phyloP scores from a whole-genome alignment of 2,329 filamentous ascomycete species.

The Truncatella angustata region DNA sequence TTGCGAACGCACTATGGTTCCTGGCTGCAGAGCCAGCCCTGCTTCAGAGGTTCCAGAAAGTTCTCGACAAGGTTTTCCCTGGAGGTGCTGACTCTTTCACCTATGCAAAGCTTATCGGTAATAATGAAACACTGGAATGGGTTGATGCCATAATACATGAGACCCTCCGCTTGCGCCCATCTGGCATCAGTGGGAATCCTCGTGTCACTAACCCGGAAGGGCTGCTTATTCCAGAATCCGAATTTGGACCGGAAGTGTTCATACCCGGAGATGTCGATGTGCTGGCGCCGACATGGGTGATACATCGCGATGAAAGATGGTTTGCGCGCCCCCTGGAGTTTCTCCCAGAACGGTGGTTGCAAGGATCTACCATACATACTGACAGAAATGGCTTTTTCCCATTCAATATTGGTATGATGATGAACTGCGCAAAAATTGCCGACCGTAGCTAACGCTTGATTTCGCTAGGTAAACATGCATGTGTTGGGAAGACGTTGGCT shows the following conservation, averaged over 20 bases:
- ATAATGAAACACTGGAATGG: constrained; percentile 9
- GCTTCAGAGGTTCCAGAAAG: background rate
- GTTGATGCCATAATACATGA: constrained; percentile 12
- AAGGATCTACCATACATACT: background rate
- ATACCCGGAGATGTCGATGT: constrained; percentile 11
- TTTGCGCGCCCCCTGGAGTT: constrained; percentile 12
- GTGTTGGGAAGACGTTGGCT: constrained; percentile 11
- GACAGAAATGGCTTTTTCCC: constrained; percentile 8
- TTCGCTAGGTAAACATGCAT: constrained; percentile 10
- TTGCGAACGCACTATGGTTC: constrained; percentile 10
- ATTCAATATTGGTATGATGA: constrained; percentile 11
- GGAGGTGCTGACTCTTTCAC: constrained; percentile 1
- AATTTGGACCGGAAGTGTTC: constrained; percentile 6
- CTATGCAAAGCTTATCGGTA: constrained; percentile 6
- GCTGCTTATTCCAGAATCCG: constrained; percentile 4
- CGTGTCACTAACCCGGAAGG: background rate
- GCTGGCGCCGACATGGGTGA: constrained; percentile 9
- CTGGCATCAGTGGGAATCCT: constrained; percentile 10
- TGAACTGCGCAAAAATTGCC: too few relatives aligned
- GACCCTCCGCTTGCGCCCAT: constrained; percentile 11
- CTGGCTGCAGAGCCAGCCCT: constrained; percentile 1
- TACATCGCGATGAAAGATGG: constrained; percentile 10
- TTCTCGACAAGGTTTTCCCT: constrained; percentile 9
- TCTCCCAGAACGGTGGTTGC: constrained; percentile 11
- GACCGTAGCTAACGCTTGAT: background rate